Evolutionary conservation across 2,329 filamentous ascomycete genomes (phyloP), one percentile per base, ranked within the genome.

Genomic region (Fusarium tricinctum): DNA sequence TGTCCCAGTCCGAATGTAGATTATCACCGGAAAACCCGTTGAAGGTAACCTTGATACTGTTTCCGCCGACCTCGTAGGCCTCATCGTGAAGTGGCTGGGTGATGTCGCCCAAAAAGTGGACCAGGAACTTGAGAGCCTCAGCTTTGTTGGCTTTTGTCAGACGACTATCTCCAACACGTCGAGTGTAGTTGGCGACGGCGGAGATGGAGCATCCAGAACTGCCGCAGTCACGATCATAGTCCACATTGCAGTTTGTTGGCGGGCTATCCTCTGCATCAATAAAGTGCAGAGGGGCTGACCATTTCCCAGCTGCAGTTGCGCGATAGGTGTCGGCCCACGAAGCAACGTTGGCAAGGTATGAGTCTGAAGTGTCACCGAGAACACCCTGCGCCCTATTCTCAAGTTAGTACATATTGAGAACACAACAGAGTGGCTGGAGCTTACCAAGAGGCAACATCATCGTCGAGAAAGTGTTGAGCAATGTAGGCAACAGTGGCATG

Each of bases 261-360:
- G 53, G 53, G 7, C 28, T 57, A 20, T 57, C 53, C 35, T 57
- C 53, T 28, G 53, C 53, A 43, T 57, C 53, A 0, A 57, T 57
- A 19, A 51, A 57, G 17, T 57, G 53, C 2, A 57, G 40, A 12
- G 53, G 53, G 6, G 53, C 53, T 4, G 53, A 57, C 53, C 53
- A 57, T 35, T 57, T 57, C 0, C 53, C 53, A 20, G 53, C 46
- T 35, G 46, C 20, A 0, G 53, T 52, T 52, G 53, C 20, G 46
- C 53, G 53, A 8, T 57, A 57, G 20, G 53, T 57, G 3, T 57
- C 53, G n/a, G 53, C 53, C 53, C 53, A 57, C 3, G 53, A 57
- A 8, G 53, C 53, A 14, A 57, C 12, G 9, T 22, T 57, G 28
- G 53, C 53, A 35, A 57, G 53, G n/a, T 57, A 57, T 3, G 53